A percentile compares a stretch with the other conserved stretches of the same genome.
Evolutionary conservation across 2,329 filamentous ascomycete species (phyloP).

Genomic region (Ceratocystis diversiconidia): DNA sequence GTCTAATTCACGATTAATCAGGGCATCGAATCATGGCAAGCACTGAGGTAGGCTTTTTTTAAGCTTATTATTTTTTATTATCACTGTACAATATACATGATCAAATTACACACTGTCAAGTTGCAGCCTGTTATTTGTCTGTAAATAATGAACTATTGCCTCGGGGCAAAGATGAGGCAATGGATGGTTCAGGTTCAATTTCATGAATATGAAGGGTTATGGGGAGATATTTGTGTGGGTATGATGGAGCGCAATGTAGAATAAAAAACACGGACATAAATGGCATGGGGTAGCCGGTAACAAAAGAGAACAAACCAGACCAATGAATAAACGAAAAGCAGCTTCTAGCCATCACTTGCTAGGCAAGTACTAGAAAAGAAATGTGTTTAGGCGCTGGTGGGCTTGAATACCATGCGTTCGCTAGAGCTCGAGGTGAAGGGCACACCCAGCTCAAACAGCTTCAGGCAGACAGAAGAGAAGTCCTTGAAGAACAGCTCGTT

Average conservation of each 20-base stretch:
- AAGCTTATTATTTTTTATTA: neutral
- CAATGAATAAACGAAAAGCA: neutral
- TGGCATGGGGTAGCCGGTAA: neutral
- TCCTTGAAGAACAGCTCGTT: slow-evolving; percentile 87
- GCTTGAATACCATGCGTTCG: slow-evolving; percentile 50
- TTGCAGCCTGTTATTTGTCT: neutral
- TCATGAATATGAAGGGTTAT: neutral
- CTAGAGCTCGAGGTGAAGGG: slow-evolving; percentile 56
- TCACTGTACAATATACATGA: neutral
- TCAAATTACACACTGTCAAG: neutral
- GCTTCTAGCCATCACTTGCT: neutral
- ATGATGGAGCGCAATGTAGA: neutral
- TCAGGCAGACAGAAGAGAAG: slow-evolving; percentile 63
- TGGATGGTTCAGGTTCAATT: neutral
- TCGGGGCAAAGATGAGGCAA: neutral
- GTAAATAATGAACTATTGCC: neutral
- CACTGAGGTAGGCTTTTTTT: neutral
- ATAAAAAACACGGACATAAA: neutral
- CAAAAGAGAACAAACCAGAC: neutral
- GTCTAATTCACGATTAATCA: no score
- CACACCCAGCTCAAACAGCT: slow-evolving; percentile 87
- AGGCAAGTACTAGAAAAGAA: neutral
- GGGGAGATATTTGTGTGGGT: neutral
- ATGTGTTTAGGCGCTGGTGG: slow-evolving; percentile 22
- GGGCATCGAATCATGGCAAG: no score